Conservation (phyloP, 331 rosid genomes). For the Rhamnella rubrinervis region DNA sequence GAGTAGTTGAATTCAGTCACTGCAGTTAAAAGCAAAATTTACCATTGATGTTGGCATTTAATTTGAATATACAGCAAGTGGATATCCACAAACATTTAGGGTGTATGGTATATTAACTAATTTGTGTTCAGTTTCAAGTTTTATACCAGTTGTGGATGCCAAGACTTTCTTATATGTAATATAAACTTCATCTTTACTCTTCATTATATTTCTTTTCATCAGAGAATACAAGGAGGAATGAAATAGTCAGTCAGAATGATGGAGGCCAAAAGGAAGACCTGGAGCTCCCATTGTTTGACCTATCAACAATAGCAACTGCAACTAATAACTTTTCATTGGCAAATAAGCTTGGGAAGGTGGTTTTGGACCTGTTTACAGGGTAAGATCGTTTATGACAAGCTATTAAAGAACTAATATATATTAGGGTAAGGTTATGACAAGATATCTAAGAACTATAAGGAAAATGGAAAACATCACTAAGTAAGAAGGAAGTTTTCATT, state of each 20-base stretch:
- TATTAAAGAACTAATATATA: no score
- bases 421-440: not conserved
- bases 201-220: not conserved
- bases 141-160: not conserved
- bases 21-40: no score
- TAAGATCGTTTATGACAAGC: not conserved
- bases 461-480: not conserved
- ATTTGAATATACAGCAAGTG: no score
- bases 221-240: not conserved
- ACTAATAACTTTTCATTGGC: slow-evolving; percentile 28
- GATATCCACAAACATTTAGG: no score
- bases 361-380: slow-evolving; percentile 43
- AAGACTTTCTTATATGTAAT: no score
- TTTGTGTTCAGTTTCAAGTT: not conserved
- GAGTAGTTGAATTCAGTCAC: no score
- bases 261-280: slow-evolving; percentile 21
- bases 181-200: not conserved
- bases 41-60: no score
- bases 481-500: no score
- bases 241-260: not conserved
- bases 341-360: slow-evolving; percentile 48
- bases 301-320: slow-evolving; percentile 24
- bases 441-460: no score
- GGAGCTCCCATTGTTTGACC: slow-evolving; percentile 32
- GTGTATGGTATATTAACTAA: no score